Evolutionary conservation across 257 asterid species (phyloP), one percentile per base, ranked within the genome.

Genomic region (Nicotiana otophora): DNA sequence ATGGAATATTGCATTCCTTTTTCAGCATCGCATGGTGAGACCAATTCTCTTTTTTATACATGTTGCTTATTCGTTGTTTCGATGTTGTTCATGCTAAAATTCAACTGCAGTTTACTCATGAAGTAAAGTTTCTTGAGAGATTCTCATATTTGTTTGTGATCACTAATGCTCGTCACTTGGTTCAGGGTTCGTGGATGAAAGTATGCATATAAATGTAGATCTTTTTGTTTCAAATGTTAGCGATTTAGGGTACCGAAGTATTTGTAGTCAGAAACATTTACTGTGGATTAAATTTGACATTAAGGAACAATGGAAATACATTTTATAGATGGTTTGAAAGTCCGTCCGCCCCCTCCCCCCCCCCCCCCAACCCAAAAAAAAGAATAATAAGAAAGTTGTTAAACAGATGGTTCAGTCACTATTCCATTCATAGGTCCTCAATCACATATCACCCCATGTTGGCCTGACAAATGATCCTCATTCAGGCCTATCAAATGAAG

Each of bases 1-100:
- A 94, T 94, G 99, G 89, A 88, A 84, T 92, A 96, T 88, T 89
- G 68, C 17, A 90, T 96, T 62, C 98, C 99, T 67, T 80, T 89
- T 87, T 86, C 93, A 42, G 95, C 89, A 69, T 89, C 95, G 82
- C 95, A 89, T 84, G 97, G 99, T 95, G 83, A 84, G 89, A 83
- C 55, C 51, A 74, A 20, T 23, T 31, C 63, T 8, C 39, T 81
- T 51, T 15, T 70, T 65, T 28, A 33, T 42, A 23, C 16, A 23
- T 75, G 63, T 51, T 26, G 26, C 42, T 28, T 51, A 26, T 75
- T 23, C 26, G 0, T 23, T 51, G 26, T 75, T 7, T 39, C 8
- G 16, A 26, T 75, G 26, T 75, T n/a, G 3, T 34, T 7, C 46
- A 51, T 75, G 28, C 26, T 51, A 15, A 48, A 74, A 51, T 51